These are phyloP conservation scores for Arthroderma uncinatum DNA, from an alignment of 2,329 filamentous ascomycete genomes.

Conservation along the genomic window DNA sequence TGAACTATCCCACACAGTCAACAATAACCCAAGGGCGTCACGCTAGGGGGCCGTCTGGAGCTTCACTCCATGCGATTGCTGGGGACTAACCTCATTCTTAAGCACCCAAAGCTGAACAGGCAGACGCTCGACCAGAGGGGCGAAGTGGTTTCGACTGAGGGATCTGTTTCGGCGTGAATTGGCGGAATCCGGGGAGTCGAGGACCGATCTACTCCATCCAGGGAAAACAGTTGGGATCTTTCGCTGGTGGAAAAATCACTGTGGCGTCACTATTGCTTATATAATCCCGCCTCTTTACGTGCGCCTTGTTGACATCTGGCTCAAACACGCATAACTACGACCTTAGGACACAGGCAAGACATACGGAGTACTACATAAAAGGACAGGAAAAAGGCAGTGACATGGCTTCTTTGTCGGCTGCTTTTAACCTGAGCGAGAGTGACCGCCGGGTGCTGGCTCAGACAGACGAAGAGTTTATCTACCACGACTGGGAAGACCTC, in stretches of 20 bases:
- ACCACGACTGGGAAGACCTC: slow-evolving; percentile 43
- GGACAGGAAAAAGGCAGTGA: too few relatives aligned
- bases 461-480: slow-evolving; percentile 42
- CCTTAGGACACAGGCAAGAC: too few relatives aligned
- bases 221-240: slow-evolving; percentile 2
- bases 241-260: not conserved
- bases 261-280: slow-evolving; percentile 1
- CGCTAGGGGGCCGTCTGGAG: too few relatives aligned
- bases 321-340: not conserved
- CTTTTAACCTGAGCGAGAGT: slow-evolving; percentile 40
- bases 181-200: not conserved
- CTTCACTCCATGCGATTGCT: not conserved
- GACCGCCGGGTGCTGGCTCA: slow-evolving; percentile 41
- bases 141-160: not conserved
- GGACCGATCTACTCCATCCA: not conserved
- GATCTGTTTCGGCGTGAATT: not conserved
- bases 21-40: not conserved
- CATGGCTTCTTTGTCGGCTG: slow-evolving; percentile 10
- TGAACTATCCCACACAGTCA: slow-evolving; percentile 9
- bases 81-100: not conserved
- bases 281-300: not conserved
- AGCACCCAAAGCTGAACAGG: not conserved
- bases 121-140: not conserved
- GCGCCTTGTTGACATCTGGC: not conserved
- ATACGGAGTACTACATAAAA: too few relatives aligned